phyloP scores from a whole-genome alignment of 148 eudicot genomes.

The Persicaria maculosa region DNA sequence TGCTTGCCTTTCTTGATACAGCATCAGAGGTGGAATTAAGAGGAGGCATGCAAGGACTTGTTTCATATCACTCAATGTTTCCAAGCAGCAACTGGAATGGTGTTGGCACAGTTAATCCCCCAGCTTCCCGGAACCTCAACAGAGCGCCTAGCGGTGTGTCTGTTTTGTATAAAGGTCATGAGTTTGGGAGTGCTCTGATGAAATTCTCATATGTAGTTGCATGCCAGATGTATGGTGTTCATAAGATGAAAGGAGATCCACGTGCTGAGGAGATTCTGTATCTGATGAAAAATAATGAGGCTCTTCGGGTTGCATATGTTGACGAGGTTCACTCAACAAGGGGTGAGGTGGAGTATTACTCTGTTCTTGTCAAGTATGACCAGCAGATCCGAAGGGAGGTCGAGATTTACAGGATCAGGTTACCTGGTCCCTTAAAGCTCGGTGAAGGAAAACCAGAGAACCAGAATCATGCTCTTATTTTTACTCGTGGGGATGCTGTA shows the following conservation, averaged over 20 bases:
- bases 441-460: slow-evolving; percentile 98
- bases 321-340: slow-evolving; percentile 61
- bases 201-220: slow-evolving; percentile 86
- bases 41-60: slow-evolving; percentile 45
- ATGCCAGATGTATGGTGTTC: slow-evolving; percentile 81
- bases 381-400: slow-evolving; percentile 62
- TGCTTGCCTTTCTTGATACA: slow-evolving; percentile 84
- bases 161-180: slow-evolving; percentile 55
- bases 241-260: slow-evolving; percentile 56
- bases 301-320: slow-evolving; percentile 94
- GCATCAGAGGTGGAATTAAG: slow-evolving; percentile 83
- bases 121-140: slow-evolving; percentile 33
- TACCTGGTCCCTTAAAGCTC: slow-evolving; percentile 84
- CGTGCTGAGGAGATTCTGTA: slow-evolving; percentile 82
- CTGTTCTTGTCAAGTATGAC: slow-evolving; percentile 91
- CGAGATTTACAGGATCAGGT: slow-evolving; percentile 70
- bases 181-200: slow-evolving; percentile 74
- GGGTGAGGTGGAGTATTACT: slow-evolving; percentile 58
- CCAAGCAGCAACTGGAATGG: slow-evolving; percentile 30
- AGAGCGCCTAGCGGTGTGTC: slow-evolving; percentile 57
- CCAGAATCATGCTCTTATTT: slow-evolving; percentile 91
- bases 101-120: slow-evolving; percentile 18
- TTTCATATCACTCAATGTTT: slow-evolving; percentile 39
- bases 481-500: slow-evolving; percentile 90
- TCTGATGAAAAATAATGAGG: slow-evolving; percentile 83